Evolutionary conservation across 108 stramenopile species (phyloP).

Genomic region (Pseudonitzschia multistriata): DNA sequence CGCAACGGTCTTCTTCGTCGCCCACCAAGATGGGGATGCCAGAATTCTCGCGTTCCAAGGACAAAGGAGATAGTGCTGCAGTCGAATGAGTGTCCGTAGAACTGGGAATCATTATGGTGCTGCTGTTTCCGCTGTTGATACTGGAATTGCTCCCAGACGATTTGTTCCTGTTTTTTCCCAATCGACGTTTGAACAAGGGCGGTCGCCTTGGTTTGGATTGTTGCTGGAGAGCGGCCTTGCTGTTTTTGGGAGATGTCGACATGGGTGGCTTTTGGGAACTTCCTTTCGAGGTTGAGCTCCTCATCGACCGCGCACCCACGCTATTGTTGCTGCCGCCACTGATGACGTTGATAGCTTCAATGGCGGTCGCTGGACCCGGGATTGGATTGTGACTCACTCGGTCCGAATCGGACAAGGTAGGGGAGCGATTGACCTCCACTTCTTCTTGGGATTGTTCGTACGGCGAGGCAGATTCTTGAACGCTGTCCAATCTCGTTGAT

Average conservation of each 20-base stretch:
- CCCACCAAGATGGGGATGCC: conserved; percentile 14
- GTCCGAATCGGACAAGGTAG: not conserved
- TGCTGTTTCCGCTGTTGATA: conserved; percentile 5
- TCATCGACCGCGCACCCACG: not conserved
- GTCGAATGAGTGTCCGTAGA: conserved; percentile 13
- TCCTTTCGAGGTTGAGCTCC: not conserved
- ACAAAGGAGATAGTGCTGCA: conserved; percentile 13
- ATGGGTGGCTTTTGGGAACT: not conserved
- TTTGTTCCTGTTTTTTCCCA: conserved; percentile 13
- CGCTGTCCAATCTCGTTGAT: conserved; percentile 11
- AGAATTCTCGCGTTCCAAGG: conserved; percentile 21
- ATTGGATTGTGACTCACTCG: not conserved
- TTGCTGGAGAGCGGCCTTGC: not conserved
- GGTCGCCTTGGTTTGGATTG: conserved; percentile 21
- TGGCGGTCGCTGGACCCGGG: not conserved
- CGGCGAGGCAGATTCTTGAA: conserved; percentile 3
- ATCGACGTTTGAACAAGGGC: conserved; percentile 22
- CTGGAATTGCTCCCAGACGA: not conserved
- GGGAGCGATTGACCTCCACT: not conserved
- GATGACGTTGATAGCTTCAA: not conserved
- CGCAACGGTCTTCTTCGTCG: conserved; percentile 35
- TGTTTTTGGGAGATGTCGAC: not conserved
- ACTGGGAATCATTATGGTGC: conserved; percentile 1
- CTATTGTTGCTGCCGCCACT: conserved; percentile 2
- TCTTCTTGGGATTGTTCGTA: not conserved